Evolutionary conservation across 495 filamentous ascomycete genomes (phyloP).

Genomic region (Hypoxylon crocopeplum): DNA sequence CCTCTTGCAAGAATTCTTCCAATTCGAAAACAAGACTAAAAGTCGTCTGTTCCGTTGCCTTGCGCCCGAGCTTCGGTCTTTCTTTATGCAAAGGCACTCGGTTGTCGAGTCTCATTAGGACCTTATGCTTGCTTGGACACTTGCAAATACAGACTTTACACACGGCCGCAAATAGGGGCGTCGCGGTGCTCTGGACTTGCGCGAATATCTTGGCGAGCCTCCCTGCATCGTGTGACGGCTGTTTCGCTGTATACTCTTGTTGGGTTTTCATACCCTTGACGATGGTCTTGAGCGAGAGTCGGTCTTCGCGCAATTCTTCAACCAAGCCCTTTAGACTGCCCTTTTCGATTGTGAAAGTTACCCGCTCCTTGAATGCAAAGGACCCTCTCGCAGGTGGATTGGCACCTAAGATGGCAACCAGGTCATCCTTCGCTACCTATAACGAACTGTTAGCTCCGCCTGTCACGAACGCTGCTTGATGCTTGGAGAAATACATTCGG

Average conservation of each 20-base stretch:
- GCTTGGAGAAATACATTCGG: too few species aligned
- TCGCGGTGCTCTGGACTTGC: neutral
- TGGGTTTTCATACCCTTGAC: too few species aligned
- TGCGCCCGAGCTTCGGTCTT: neutral
- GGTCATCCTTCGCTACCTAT: too few species aligned
- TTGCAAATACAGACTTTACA: neutral
- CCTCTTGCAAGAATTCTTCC: neutral
- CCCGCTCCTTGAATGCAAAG: neutral
- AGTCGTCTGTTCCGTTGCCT: neutral
- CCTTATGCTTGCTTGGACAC: neutral
- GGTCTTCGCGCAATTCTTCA: neutral
- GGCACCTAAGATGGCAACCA: too few species aligned
- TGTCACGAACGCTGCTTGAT: too few species aligned
- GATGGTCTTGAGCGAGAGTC: too few species aligned
- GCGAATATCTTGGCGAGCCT: constrained; percentile 1
- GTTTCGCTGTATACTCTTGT: too few species aligned
- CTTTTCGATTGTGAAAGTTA: constrained; percentile 12
- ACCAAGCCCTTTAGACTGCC: constrained; percentile 3
- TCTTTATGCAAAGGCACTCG: neutral
- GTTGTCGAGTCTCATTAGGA: neutral
- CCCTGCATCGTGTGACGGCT: neutral
- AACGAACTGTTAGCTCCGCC: too few species aligned
- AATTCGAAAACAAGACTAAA: neutral
- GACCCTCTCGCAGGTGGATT: too few species aligned
- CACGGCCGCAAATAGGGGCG: neutral